Conservation (phyloP, 176 grass and related monocot genomes). For the Stipa capillata region DNA sequence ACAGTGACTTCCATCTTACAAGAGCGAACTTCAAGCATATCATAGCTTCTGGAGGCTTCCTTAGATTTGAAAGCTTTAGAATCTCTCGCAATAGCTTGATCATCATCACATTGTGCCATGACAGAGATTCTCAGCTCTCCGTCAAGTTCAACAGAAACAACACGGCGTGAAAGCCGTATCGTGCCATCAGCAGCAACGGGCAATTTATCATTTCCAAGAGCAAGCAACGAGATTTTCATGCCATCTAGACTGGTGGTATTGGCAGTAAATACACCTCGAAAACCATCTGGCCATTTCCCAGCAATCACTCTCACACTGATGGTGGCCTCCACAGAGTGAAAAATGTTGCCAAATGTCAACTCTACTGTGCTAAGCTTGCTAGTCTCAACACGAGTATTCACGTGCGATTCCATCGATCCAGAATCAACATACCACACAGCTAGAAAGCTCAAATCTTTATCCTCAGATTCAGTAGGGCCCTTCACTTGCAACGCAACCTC, state of each 20-base stretch:
- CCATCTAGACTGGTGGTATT: neutral
- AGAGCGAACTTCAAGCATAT: neutral
- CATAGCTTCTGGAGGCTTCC: neutral
- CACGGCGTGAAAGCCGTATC: neutral
- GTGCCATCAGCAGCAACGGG: neutral
- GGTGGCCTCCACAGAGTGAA: neutral
- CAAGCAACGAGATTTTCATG: neutral
- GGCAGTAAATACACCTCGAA: neutral
- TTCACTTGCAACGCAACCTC: neutral
- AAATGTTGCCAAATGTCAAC: neutral
- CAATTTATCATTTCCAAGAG: neutral
- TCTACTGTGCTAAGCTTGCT: constrained; percentile 16
- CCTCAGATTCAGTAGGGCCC: neutral
- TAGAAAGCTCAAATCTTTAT: neutral
- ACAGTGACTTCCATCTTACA: neutral
- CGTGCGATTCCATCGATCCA: neutral
- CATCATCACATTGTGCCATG: neutral
- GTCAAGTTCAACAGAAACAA: neutral
- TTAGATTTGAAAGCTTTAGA: neutral
- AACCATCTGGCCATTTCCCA: neutral
- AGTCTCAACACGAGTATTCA: neutral
- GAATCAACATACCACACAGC: neutral
- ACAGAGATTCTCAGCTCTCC: neutral
- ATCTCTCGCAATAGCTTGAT: neutral
- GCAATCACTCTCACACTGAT: neutral